Percentiles rank a stretch among this genome's conserved stretches.
These are phyloP conservation scores for Trichomonascus vanleenenianus DNA, from an alignment of 805 yeast genomes.

Conservation along the genomic window DNA sequence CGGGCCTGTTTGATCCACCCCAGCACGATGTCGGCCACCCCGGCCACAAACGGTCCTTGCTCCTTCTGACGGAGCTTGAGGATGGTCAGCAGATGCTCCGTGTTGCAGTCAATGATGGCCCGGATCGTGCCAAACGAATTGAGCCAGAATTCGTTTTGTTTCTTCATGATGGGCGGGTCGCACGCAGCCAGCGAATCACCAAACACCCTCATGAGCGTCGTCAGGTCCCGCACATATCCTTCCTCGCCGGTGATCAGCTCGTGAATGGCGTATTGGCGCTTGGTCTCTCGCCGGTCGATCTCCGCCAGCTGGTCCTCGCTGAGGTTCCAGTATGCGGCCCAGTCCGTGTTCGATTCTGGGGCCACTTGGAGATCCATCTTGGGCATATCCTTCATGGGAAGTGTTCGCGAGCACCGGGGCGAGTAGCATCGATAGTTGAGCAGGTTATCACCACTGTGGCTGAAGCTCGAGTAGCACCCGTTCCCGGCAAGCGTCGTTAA, in stretches of 20 bases:
- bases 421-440: slow-evolving; percentile 25
- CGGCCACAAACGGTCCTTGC: slow-evolving; percentile 60
- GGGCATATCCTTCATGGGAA: slow-evolving; percentile 9
- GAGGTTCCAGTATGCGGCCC: slow-evolving; percentile 23
- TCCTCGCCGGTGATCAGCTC: slow-evolving; percentile 69
- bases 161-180: slow-evolving; percentile 38
- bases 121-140: slow-evolving; percentile 52
- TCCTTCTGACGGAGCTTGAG: slow-evolving; percentile 47
- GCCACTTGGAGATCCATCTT: slow-evolving; percentile 14
- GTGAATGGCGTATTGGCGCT: slow-evolving; percentile 65
- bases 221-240: slow-evolving; percentile 57
- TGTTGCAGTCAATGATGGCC: slow-evolving; percentile 50
- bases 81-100: slow-evolving; percentile 47
- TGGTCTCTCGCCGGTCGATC: slow-evolving; percentile 36
- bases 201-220: slow-evolving; percentile 52
- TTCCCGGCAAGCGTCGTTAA: slow-evolving; percentile 26
- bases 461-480: slow-evolving; percentile 27
- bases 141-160: slow-evolving; percentile 48
- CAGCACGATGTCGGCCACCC: slow-evolving; percentile 53
- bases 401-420: slow-evolving; percentile 19
- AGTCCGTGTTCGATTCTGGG: slow-evolving; percentile 17
- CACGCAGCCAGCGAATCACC: slow-evolving; percentile 35
- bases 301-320: slow-evolving; percentile 17
- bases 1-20: slow-evolving; percentile 58
- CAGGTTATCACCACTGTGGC: slow-evolving; percentile 9